Evolutionary conservation across 2,329 filamentous ascomycete species (phyloP), one percentile per base, ranked within the genome.

Genomic region (Colletotrichum scovillei): DNA sequence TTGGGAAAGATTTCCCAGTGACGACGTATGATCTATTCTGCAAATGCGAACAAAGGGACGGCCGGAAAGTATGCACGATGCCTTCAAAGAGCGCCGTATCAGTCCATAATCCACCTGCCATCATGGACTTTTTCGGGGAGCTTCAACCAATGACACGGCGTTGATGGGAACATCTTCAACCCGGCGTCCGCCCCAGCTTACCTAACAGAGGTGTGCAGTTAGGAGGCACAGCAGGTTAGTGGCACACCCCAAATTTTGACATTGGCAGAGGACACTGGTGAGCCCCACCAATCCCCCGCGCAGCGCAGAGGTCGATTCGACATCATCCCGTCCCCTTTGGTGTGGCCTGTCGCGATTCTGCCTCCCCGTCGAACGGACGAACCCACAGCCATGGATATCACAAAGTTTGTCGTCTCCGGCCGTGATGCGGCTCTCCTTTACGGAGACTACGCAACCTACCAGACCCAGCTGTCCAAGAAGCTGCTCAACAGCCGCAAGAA

Each of bases 371-470:
- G 46, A 49, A 57, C 64, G 8, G 42, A 38, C 57, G 32, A 68
- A 56, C 19, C 53, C 16, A 19, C 14, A 67, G 78, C 71, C 74
- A 98, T 98, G 96, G 94, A 98, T 76, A 94, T 98, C 83, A 98
- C 97, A 69, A 91, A 91, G 77, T 95, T 94, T 76, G 87, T 98
- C 77, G 89, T 95, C 79, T 91, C 92, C 66, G 92, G 93, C 76
- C 90, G 97, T 75, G 94, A 97, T 81, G 90, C 94, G 79, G 94
- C 94, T 49, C 92, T 98, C 64, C 90, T 97, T 35, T 92, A 97
- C 76, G 95, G 95, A 77, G 95, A 98, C 85, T 95, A 98, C 85
- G 91, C 91, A 80, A 92, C 92, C 70, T 98, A 98, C 83, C 93
- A 95, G 79, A 87, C 88, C 62, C 93, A 95, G 81, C 88, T 97